Evolutionary conservation across 1,284 basidiomycete genomes (phyloP).

Genomic region (Cutaneotrichosporon sp.): DNA sequence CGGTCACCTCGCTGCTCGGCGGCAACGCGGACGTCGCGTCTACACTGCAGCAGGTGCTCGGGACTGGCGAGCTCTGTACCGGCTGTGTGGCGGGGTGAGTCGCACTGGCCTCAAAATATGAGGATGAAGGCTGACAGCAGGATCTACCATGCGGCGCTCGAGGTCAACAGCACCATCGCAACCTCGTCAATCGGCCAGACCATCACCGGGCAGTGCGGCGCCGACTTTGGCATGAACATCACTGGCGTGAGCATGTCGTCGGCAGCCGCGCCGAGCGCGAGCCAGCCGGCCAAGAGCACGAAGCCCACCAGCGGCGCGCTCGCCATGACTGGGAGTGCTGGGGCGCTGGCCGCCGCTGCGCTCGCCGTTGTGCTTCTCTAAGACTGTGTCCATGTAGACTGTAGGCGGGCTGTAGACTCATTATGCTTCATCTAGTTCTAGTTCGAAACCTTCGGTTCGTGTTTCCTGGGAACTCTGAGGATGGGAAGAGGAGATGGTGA

Average conservation of each 20-base stretch:
- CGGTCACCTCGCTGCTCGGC: conserved; percentile 34
- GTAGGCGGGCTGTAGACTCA: no score
- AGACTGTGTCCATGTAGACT: neutral
- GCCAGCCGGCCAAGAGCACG: neutral
- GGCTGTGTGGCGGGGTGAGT: conserved; percentile 33
- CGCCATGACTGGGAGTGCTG: neutral
- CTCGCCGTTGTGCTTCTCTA: neutral
- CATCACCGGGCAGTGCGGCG: conserved; percentile 38
- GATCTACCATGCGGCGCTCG: conserved; percentile 40
- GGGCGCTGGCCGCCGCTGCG: neutral
- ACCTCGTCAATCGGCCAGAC: conserved; percentile 30
- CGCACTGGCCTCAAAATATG: no score
- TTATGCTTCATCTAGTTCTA: no score
- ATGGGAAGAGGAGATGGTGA: no score
- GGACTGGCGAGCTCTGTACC: conserved; percentile 43
- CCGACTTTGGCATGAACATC: conserved; percentile 30
- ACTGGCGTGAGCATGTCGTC: neutral
- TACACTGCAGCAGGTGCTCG: conserved; percentile 26
- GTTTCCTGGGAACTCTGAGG: no score
- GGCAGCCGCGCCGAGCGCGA: neutral
- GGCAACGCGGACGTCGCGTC: conserved; percentile 21
- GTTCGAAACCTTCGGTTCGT: no score
- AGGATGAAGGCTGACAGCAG: conserved; percentile 18
- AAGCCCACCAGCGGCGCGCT: neutral
- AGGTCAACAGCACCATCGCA: conserved; percentile 39